phyloP scores from a whole-genome alignment of 805 yeast species.

The Yueomyces sp. region DNA sequence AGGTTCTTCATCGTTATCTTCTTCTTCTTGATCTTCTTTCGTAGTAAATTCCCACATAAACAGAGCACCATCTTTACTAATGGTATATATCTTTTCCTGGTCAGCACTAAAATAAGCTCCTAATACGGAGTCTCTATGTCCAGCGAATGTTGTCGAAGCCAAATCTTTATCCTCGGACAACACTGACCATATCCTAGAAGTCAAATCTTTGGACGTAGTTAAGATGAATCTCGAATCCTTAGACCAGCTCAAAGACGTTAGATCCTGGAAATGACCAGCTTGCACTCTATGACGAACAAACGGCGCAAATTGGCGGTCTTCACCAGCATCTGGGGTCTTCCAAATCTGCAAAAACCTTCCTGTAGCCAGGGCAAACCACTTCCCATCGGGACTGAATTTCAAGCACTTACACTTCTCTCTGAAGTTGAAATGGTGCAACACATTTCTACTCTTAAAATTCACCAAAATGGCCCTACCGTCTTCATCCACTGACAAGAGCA shows the following conservation, averaged over 20 bases:
- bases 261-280: constrained; percentile 85
- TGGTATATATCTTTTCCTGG: constrained; percentile 83
- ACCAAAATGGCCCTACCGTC: constrained; percentile 91
- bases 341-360: constrained; percentile 82
- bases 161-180: constrained; percentile 47
- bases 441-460: constrained; percentile 70
- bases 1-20: constrained; percentile 28
- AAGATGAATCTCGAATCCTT: constrained; percentile 78
- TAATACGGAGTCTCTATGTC: constrained; percentile 82
- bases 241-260: constrained; percentile 76
- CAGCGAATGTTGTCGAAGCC: constrained; percentile 79
- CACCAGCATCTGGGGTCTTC: constrained; percentile 72
- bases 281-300: constrained; percentile 81
- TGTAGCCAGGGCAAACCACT: constrained; percentile 71
- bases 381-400: constrained; percentile 81
- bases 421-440: constrained; percentile 88
- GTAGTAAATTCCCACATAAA: constrained; percentile 81
- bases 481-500: constrained; percentile 70
- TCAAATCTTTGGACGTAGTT: constrained; percentile 80
- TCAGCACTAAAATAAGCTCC: constrained; percentile 77
- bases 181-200: constrained; percentile 74
- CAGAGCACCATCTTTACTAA: constrained; percentile 90
- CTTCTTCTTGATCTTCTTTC: constrained; percentile 35
- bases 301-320: constrained; percentile 91
- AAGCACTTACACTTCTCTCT: constrained; percentile 63